phyloP scores from a whole-genome alignment of 306 rosid genomes.

The peach (Prunus persica) region Prunus_persica_NCBIv2 NC_034010.1:15453501-15454000 shows the following conservation, averaged over 20 bases:
- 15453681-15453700: constrained; percentile 73
- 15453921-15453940: constrained; percentile 66
- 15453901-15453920: constrained; percentile 65
- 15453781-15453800: constrained; percentile 19
- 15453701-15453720: constrained; percentile 47
- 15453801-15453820: constrained; percentile 6
- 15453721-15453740: constrained; percentile 50
- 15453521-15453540: constrained; percentile 6
- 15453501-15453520: not conserved
- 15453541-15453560: constrained; percentile 28
- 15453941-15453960: constrained; percentile 51
- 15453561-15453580: constrained; percentile 73
- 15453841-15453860: constrained; percentile 30
- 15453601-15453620: constrained; percentile 81
- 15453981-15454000: constrained; percentile 48
- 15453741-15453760: constrained; percentile 54
- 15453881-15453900: constrained; percentile 61
- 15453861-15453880: constrained; percentile 57
- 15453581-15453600: constrained; percentile 71
- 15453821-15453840: not conserved
- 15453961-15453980: not conserved
- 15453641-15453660: constrained; percentile 58
- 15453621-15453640: constrained; percentile 77
- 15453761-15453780: constrained; percentile 48
- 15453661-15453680: constrained; percentile 71